phyloP scores from a whole-genome alignment of 2,329 filamentous ascomycete genomes.

The Colletotrichum zoysiae region DNA sequence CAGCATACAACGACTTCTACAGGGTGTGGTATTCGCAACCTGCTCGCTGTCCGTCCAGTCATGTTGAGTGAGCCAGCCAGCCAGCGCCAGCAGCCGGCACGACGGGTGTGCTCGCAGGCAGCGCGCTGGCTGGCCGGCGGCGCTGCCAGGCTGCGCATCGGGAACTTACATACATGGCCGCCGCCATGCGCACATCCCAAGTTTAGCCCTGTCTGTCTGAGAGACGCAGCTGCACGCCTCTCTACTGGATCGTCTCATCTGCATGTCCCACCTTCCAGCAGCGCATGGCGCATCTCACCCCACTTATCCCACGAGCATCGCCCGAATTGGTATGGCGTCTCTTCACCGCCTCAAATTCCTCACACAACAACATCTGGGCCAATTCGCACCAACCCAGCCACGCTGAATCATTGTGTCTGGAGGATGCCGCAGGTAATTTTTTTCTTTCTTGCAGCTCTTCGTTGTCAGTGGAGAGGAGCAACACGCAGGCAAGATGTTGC shows the following conservation, averaged over 20 bases:
- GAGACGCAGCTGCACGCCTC: slow-evolving; percentile 16
- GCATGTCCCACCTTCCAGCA: slow-evolving; percentile 29
- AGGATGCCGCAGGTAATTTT: neutral
- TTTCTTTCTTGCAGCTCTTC: slow-evolving; percentile 1
- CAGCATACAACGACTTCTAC: slow-evolving; percentile 39
- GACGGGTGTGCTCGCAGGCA: slow-evolving; percentile 28
- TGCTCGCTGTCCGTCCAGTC: slow-evolving; percentile 22
- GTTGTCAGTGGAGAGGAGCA: neutral
- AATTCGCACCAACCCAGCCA: slow-evolving; percentile 35
- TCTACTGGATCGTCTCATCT: slow-evolving; percentile 30
- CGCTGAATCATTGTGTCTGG: slow-evolving; percentile 18
- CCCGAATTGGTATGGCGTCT: slow-evolving; percentile 43
- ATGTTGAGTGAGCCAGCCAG: slow-evolving; percentile 3
- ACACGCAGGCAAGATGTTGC: neutral
- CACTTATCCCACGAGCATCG: slow-evolving; percentile 36
- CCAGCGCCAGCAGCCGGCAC: slow-evolving; percentile 24
- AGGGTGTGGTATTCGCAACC: slow-evolving; percentile 42
- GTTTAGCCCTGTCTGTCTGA: slow-evolving; percentile 21
- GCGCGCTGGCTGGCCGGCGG: neutral
- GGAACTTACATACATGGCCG: slow-evolving; percentile 39
- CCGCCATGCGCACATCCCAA: slow-evolving; percentile 33
- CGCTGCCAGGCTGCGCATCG: slow-evolving; percentile 29
- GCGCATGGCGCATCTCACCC: slow-evolving; percentile 30
- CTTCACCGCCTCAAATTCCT: slow-evolving; percentile 44
- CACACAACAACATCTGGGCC: slow-evolving; percentile 33